phyloP scores from a whole-genome alignment of 2,329 filamentous ascomycete species.

The Blastomyces parvus region DNA sequence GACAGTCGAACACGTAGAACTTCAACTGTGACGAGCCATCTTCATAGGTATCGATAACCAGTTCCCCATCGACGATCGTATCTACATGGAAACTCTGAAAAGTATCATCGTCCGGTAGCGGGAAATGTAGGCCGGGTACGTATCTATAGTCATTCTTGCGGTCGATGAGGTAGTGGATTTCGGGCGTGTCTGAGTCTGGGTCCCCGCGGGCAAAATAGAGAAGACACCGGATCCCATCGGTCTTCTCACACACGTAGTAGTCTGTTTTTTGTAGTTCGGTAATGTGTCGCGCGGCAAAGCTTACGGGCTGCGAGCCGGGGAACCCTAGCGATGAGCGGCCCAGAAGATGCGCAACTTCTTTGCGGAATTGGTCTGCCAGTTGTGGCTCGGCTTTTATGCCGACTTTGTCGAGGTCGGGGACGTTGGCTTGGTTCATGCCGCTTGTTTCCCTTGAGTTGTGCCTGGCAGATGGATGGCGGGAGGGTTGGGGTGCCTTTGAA shows the following conservation, averaged over 20 bases:
- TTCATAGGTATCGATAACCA: conserved; percentile 71
- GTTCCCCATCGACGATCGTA: conserved; percentile 84
- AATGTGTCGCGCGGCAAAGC: conserved; percentile 73
- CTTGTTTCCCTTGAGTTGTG: not conserved
- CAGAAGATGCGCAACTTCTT: conserved; percentile 67
- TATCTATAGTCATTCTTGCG: conserved; percentile 97
- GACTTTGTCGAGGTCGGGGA: conserved; percentile 34
- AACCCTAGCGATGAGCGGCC: conserved; percentile 56
- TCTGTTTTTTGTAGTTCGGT: conserved; percentile 72
- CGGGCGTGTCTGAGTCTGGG: conserved; percentile 48
- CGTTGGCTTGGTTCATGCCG: conserved; percentile 30
- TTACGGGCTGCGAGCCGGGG: conserved; percentile 88
- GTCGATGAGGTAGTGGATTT: conserved; percentile 88
- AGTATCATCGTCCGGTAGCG: conserved; percentile 53
- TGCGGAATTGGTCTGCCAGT: conserved; percentile 54
- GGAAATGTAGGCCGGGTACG: conserved; percentile 72
- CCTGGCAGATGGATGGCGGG: not conserved
- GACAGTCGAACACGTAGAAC: conserved; percentile 87
- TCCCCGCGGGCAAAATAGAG: conserved; percentile 64
- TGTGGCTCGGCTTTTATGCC: conserved; percentile 57
- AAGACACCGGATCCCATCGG: conserved; percentile 91
- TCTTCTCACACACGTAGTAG: conserved; percentile 98
- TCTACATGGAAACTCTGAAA: conserved; percentile 59
- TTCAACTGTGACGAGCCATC: conserved; percentile 61
- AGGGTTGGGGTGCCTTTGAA: not conserved